Conservation (phyloP, 331 rosid genomes). For the Spiraea crenata region DNA sequence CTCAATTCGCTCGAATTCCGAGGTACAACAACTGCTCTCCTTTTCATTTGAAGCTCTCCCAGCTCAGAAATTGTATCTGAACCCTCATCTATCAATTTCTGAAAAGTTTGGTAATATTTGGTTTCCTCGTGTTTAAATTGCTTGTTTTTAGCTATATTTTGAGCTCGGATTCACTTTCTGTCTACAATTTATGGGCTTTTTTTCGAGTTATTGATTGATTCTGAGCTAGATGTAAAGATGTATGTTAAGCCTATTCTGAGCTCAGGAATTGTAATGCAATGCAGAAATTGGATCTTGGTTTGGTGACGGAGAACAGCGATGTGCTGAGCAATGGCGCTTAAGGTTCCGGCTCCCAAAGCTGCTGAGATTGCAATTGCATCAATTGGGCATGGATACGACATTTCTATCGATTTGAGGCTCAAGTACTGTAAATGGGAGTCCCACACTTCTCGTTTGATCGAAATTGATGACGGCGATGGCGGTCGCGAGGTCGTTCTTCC, state of each 20-base stretch:
- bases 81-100: background rate
- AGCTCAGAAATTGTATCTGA: conserved; percentile 7
- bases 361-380: conserved; percentile 86
- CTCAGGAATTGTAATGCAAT: conserved; percentile 5
- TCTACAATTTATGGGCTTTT: background rate
- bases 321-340: conserved; percentile 80
- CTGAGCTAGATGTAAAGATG: background rate
- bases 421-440: conserved; percentile 80
- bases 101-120: background rate
- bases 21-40: background rate
- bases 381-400: conserved; percentile 87
- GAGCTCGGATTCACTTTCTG: background rate
- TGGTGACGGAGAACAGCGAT: conserved; percentile 45
- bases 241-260: background rate
- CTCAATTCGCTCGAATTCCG: conserved; percentile 8
- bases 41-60: background rate
- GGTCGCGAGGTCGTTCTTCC: conserved; percentile 72
- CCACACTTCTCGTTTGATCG: conserved; percentile 58
- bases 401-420: conserved; percentile 70
- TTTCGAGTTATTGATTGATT: no score
- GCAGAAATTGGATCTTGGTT: conserved; percentile 29
- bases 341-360: conserved; percentile 55
- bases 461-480: conserved; percentile 62
- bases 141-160: background rate
- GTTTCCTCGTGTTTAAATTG: background rate